Base-by-base conservation (phyloP, 75 land plant species). In the Picea sitchensis region DNA sequence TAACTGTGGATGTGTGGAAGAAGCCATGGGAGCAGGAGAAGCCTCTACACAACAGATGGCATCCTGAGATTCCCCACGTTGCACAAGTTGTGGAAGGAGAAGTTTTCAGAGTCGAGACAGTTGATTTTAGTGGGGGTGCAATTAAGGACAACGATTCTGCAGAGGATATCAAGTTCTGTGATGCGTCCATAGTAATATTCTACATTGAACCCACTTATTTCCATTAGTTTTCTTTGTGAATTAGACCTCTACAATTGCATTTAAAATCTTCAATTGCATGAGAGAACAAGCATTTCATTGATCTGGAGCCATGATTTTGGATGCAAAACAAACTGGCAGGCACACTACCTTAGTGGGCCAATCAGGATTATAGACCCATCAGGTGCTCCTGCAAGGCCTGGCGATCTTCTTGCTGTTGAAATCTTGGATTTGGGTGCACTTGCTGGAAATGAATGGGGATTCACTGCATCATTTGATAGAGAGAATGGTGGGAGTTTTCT, bases 11-110 rank as follows among this genome's bases (percentile, higher is more conserved):
- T 78, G 58, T 60, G 17, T 59, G n/a, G 30, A 81, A 81, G 51
- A 77, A 60, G 82, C 82, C 82, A 58, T 81, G 82, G 82, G 82
- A 81, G 64, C 82, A 81, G 59, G 81, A 77, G 41, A 78, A 38
- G 59, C 82, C 82, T 41, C 20, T 81, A 20, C 82, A 81, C 58
- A 81, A 81, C 54, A 78, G 82, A 77, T 81, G 82, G 82, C 82
- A 81, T 78, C 82, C 81, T 31, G 63, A 79, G 17, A 81, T 81
- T 36, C 82, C 82, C 20, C 81, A 56, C 11, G 82, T 81, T 21
- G 81, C 82, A n/a, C 36, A 78, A 76, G 82, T 78, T 57, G 26
- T 32, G 3, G 82, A 76, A 78, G 82, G 78, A 41, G 82, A 81
- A 38, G 64, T 81, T 61, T 81, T 81, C 26, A 60, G 82, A 58